phyloP scores from a whole-genome alignment of 2,329 filamentous ascomycete species.

The Xylariaceae sp. region DNA sequence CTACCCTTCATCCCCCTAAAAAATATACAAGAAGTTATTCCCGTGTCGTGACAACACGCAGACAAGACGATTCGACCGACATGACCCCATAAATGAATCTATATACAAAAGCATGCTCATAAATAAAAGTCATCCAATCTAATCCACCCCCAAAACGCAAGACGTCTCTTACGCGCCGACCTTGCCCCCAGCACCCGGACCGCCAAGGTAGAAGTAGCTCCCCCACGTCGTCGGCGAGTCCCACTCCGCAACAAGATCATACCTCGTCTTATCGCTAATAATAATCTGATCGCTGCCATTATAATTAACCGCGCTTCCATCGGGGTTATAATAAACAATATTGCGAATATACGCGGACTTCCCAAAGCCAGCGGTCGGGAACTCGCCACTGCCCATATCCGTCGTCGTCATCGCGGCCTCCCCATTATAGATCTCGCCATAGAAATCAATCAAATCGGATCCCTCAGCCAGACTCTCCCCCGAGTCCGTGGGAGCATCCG shows the following conservation, averaged over 20 bases:
- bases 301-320: conserved; percentile 6
- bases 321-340: conserved; percentile 7
- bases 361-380: conserved; percentile 12
- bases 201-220: conserved; percentile 19
- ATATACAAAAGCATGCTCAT: background rate
- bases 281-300: conserved; percentile 15
- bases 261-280: conserved; percentile 13
- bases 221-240: conserved; percentile 15
- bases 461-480: conserved; percentile 18
- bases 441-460: conserved; percentile 16
- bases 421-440: conserved; percentile 22
- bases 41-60: background rate
- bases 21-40: too few species aligned
- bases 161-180: conserved; percentile 9
- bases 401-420: conserved; percentile 12
- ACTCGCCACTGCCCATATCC: conserved; percentile 22
- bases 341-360: conserved; percentile 21
- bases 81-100: background rate
- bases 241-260: conserved; percentile 13
- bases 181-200: conserved; percentile 16
- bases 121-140: background rate
- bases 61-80: too few species aligned
- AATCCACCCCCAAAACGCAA: background rate
- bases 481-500: conserved; percentile 9
- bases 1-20: too few species aligned